Base-by-base conservation (phyloP, 495 filamentous ascomycete genomes). In the Aspergillus leporis region DNA sequence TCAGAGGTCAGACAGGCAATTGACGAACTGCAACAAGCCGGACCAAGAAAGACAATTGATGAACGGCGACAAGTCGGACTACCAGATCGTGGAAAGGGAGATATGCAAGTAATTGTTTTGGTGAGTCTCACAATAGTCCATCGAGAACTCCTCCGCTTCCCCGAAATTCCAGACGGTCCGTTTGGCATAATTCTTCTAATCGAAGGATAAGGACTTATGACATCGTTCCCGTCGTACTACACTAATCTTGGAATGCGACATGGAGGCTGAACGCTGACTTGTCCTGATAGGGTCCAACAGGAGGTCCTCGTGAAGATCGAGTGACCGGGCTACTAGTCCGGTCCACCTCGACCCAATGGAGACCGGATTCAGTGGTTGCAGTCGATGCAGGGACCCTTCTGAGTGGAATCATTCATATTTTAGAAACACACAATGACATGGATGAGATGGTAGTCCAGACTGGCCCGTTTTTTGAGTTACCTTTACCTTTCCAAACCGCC, bases 311-410 rank as follows among this genome's bases (percentile, higher is more conserved):
- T 62, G 94, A 98, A 77, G 86, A 92, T 66, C 90, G 91, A 64
- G 87, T 92, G 4, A 97, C 94, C 4, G 92, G 91, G 10, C 82
- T 97, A 36, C 84, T 98, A 2, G 88, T 97, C 43, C 89, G 93
- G 48, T 93, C 92, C 2, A 81, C 86, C 8, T 78, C 86, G n/a
- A 83, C 86, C 32, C 79, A 81, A 41, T 98, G 94, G 94, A 67
- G 81, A 22, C 87, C 84, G 64, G 86, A 88, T 31, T 96, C 92
- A 0, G 66, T 96, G 12, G 74, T 97, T 7, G 93, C 92, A 30
- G 89, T 98, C 45, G 94, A 98, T 77, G 94, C 91, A 22, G 94
- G 94, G 50, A 90, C 90, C 45, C 91, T 97, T 70, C 82, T 98
- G 36, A 82, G 90, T 18, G 87, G 92, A 30, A 94, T 98, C 47